A percentile compares a stretch with the other conserved stretches of the same genome.
Evolutionary conservation across 2,329 filamentous ascomycete genomes (phyloP).

Genomic region (Cytospora paraplurivora): DNA sequence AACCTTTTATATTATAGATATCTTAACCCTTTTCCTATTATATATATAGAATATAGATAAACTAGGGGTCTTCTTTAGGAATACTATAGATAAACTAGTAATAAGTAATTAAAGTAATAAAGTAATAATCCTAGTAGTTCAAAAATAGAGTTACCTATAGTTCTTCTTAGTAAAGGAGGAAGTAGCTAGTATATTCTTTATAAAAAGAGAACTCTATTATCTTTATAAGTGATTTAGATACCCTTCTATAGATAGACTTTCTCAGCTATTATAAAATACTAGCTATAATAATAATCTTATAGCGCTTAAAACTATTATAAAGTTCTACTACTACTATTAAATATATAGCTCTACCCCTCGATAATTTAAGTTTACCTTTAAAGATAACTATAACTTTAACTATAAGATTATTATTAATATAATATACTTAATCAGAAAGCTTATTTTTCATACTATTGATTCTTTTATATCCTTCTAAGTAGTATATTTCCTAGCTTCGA

Average conservation of each 20-base stretch:
- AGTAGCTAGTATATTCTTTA: too few species aligned
- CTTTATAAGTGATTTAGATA: too few species aligned
- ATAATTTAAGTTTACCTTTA: constrained; percentile 3
- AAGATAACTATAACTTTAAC: neutral
- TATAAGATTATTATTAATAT: too few species aligned
- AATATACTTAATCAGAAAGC: too few species aligned
- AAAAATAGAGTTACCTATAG: constrained; percentile 1
- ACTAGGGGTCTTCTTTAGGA: neutral
- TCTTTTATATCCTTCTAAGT: too few species aligned
- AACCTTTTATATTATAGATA: constrained; percentile 6
- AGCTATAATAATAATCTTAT: too few species aligned
- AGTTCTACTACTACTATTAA: constrained; percentile 8
- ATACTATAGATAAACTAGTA: too few species aligned
- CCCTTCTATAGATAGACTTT: neutral
- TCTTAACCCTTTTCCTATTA: neutral
- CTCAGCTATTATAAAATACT: too few species aligned
- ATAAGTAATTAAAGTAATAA: neutral
- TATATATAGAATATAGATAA: constrained; percentile 5
- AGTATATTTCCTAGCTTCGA: too few species aligned
- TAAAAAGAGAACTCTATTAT: too few species aligned
- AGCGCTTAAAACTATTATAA: neutral
- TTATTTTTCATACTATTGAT: too few species aligned
- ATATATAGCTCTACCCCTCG: neutral
- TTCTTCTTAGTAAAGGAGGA: neutral
- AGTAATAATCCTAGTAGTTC: neutral